phyloP scores from a whole-genome alignment of 2,329 filamentous ascomycete genomes.

The Penicillium oxalicum region DNA sequence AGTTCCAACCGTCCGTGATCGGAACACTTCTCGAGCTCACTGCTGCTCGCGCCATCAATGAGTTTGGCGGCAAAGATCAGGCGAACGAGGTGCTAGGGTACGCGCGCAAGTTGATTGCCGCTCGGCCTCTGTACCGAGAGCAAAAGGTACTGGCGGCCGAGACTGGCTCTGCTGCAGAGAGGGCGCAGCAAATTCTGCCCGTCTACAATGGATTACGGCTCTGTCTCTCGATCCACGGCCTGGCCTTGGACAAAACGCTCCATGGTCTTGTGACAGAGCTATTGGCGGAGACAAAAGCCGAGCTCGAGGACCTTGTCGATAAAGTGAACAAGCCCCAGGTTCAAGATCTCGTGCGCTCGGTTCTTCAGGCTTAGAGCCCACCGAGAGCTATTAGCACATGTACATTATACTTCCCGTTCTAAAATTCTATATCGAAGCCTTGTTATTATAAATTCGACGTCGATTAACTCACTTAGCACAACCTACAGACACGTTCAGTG shows the following conservation, averaged over 20 bases:
- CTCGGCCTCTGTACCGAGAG: slow-evolving; percentile 22
- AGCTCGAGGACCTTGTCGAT: slow-evolving; percentile 13
- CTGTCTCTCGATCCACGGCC: slow-evolving; percentile 31
- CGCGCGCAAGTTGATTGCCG: slow-evolving; percentile 32
- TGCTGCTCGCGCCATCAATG: slow-evolving; percentile 38
- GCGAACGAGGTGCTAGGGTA: slow-evolving; percentile 37
- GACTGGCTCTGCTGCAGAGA: slow-evolving; percentile 12
- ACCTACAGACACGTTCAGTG: background rate
- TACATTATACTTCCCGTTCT: slow-evolving; percentile 14
- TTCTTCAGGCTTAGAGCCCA: background rate
- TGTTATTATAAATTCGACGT: slow-evolving; percentile 15
- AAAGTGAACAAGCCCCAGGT: background rate
- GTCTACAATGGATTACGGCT: slow-evolving; percentile 39
- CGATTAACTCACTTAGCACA: background rate
- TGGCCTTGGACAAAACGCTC: slow-evolving; percentile 24
- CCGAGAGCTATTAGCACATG: slow-evolving; percentile 10
- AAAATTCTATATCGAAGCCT: slow-evolving; percentile 14
- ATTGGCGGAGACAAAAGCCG: slow-evolving; percentile 41
- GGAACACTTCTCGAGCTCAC: slow-evolving; percentile 43
- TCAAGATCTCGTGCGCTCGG: background rate
- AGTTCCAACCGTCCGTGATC: slow-evolving; percentile 37
- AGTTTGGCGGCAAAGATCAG: slow-evolving; percentile 35
- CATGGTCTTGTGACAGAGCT: slow-evolving; percentile 19
- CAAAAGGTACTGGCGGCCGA: slow-evolving; percentile 16
- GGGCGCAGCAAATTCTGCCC: slow-evolving; percentile 31